Conservation (phyloP, 169 alveolate genomes). For the Plasmodium reichenowi region DNA sequence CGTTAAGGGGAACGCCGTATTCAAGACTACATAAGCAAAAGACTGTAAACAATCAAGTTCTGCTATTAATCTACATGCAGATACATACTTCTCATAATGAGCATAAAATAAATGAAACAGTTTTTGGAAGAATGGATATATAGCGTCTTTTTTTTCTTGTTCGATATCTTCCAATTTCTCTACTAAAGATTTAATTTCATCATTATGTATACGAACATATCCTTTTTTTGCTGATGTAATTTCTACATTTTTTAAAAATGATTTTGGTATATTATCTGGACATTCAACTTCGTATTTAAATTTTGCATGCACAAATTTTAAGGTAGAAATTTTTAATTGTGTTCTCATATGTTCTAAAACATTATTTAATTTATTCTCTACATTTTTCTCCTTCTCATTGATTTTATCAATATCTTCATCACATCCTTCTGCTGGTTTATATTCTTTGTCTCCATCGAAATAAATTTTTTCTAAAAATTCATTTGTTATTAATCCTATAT, state of each 20-base stretch:
- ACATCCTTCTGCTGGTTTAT: conserved; percentile 80
- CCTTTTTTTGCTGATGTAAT: conserved; percentile 95
- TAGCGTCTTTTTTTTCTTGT: conserved; percentile 88
- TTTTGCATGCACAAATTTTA: conserved; percentile 87
- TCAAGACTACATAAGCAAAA: conserved; percentile 85
- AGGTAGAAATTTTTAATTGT: conserved; percentile 53
- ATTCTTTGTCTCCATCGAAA: conserved; percentile 80
- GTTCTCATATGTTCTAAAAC: conserved; percentile 66
- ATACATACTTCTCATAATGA: conserved; percentile 74
- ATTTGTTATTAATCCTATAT: conserved; percentile 74
- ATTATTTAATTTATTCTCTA: conserved; percentile 52
- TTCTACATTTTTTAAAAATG: conserved; percentile 86
- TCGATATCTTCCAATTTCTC: conserved; percentile 91
- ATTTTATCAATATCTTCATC: conserved; percentile 76
- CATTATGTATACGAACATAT: conserved; percentile 88
- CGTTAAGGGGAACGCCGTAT: conserved; percentile 31
- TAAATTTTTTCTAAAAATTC: conserved; percentile 78
- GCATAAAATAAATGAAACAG: conserved; percentile 88
- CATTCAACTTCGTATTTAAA: conserved; percentile 94
- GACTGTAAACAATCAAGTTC: conserved; percentile 94
- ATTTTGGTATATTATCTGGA: conserved; percentile 85
- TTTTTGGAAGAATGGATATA: conserved; percentile 87
- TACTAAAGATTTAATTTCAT: conserved; percentile 79
- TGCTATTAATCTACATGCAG: conserved; percentile 81
- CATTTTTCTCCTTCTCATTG: conserved; percentile 26